Evolutionary conservation across 805 yeast genomes (phyloP).

Genomic region (Myxozyma udenii): DNA sequence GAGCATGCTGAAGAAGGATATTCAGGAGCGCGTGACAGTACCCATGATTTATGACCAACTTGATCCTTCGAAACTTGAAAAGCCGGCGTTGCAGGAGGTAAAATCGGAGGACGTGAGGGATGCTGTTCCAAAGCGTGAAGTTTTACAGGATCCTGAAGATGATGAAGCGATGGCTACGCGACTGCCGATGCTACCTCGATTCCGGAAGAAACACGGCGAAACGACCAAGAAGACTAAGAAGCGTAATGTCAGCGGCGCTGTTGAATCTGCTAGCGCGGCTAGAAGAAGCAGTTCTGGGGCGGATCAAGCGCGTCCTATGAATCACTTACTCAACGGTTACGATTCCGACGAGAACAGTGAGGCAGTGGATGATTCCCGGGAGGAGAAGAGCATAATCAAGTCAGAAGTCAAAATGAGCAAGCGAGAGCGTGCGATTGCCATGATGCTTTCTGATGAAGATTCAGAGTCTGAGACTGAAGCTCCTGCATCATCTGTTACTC

Average conservation of each 20-base stretch:
- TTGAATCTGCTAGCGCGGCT: neutral
- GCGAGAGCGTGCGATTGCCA: neutral
- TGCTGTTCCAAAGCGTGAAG: neutral
- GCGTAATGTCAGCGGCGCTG: constrained; percentile 4
- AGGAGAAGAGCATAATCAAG: neutral
- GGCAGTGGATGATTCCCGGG: constrained; percentile 8
- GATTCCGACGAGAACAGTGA: constrained; percentile 31
- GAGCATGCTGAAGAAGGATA: constrained; percentile 61
- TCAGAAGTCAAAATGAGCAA: neutral
- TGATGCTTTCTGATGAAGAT: neutral
- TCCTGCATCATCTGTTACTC: neutral
- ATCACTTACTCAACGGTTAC: constrained; percentile 33
- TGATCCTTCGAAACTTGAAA: constrained; percentile 43
- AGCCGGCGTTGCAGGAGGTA: neutral
- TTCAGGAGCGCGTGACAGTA: constrained; percentile 68
- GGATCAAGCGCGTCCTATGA: constrained; percentile 34
- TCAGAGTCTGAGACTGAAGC: neutral
- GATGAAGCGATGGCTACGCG: neutral
- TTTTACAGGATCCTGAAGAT: neutral
- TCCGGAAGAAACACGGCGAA: constrained; percentile 28
- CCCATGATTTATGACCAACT: constrained; percentile 63
- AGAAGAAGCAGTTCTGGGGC: constrained; percentile 10
- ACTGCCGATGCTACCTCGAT: constrained; percentile 34
- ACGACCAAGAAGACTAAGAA: constrained; percentile 1
- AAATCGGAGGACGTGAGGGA: neutral